Conservation (phyloP, 371 early-diverging fungal species). For the Mortierella sp. region DNA sequence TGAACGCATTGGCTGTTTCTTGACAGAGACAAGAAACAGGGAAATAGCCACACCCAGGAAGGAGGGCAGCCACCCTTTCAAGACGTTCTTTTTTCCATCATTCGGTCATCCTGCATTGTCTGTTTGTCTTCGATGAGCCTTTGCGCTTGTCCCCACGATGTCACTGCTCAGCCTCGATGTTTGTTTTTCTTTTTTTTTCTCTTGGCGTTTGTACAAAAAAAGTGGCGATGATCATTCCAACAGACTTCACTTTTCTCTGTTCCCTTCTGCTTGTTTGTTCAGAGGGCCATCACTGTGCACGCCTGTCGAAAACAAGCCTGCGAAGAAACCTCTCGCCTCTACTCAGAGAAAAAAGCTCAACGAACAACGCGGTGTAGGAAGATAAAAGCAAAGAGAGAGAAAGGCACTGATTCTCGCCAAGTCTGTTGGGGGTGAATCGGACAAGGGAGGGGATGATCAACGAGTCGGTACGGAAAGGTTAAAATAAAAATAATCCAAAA, state of each 20-base stretch:
- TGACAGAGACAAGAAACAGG: background rate
- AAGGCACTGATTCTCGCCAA: no score
- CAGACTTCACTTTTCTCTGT: background rate
- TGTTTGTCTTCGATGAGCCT: background rate
- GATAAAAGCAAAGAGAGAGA: no score
- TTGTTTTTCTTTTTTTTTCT: background rate
- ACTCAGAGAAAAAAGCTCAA: no score
- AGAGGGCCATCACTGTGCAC: no score
- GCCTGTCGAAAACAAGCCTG: no score
- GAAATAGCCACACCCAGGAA: no score
- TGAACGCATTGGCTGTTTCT: background rate
- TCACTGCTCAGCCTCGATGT: conserved; percentile 1
- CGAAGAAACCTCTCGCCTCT: background rate
- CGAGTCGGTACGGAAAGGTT: background rate
- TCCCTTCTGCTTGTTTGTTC: no score
- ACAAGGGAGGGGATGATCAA: background rate
- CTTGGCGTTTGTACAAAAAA: background rate
- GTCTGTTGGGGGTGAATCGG: no score
- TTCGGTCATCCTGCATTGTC: background rate
- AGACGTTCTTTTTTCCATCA: background rate
- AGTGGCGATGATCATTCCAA: background rate
- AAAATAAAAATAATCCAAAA: background rate
- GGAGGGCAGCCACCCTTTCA: no score
- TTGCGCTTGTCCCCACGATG: background rate
- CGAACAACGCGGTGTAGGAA: no score